Base-by-base conservation (phyloP, 192 early-diverging fungal genomes). In the Coemansia sp. region DNA sequence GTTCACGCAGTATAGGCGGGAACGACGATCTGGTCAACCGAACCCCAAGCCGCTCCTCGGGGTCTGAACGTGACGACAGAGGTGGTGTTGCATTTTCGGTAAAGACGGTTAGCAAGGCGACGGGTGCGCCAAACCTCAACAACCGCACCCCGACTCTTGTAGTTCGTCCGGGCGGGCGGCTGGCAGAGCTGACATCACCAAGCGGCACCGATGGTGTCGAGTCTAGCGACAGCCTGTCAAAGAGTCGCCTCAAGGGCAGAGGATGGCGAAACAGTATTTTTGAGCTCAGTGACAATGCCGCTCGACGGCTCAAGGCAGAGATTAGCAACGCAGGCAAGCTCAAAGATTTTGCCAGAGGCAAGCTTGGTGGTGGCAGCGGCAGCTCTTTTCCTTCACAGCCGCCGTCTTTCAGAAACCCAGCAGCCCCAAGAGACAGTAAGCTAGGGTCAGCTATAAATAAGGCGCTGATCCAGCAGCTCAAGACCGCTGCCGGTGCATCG, bases 141-240 rank as follows among this genome's bases (percentile, higher is more conserved):
- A 78, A 78, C 62, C 76, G 76, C 61, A 78, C 76, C 11, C 76
- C 76, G 11, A 72, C 76, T 8, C 56, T 78, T 19, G 51, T 78
- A n/a, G 34, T 56, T 4, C 57, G 24, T 21, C 42, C 37, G 22
- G 23, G 39, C 27, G 43, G 55, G 19, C n/a, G 43, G 14, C 57
- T 6, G 33, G 46, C 13, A 44, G 58, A 46, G 40, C n/a, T 24
- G 1, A 24, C 22, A 0, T 34, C 41, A 8, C 33, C 54, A 27
- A 44, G 38, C 21, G n/a, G 37, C 27, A 17, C 41, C 19, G 23
- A 41, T 13, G 55, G 52, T n/a, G 23, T 43, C 1, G 57, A 48
- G 34, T 47, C 23, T 25, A 49, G 24, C 12, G 18, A 25, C 19
- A 27, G 43, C 5, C 2, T 1, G 7, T 18, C 27, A 33, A 9